phyloP scores from a whole-genome alignment of 768 basidiomycete species.

The Kondoa malvinella region DNA sequence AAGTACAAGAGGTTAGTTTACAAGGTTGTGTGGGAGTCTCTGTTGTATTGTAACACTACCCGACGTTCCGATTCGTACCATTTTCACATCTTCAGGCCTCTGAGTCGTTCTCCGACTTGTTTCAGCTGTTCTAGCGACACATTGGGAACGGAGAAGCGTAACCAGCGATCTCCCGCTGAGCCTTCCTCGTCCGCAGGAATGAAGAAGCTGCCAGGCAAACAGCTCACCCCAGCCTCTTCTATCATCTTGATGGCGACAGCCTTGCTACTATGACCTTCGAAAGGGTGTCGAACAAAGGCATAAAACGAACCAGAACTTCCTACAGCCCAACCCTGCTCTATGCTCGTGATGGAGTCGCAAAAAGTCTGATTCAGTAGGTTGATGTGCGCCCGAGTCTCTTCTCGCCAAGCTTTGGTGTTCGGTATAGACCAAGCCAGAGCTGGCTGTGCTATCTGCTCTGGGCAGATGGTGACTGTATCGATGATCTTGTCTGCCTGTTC shows the following conservation, averaged over 20 bases:
- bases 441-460: constrained; percentile 54
- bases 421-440: constrained; percentile 45
- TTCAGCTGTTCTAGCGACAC: constrained; percentile 8
- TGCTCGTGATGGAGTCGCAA: constrained; percentile 35
- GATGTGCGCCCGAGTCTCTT: constrained; percentile 39
- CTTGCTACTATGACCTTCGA: not conserved
- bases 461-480: constrained; percentile 59
- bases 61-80: not conserved
- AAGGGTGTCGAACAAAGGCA: constrained; percentile 46
- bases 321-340: constrained; percentile 42
- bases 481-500: constrained; percentile 43
- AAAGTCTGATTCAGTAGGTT: constrained; percentile 45
- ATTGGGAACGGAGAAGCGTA: constrained; percentile 15
- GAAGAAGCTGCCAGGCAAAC: constrained; percentile 14
- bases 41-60: not conserved
- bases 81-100: constrained; percentile 2
- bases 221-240: constrained; percentile 1
- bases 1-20: no score
- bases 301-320: constrained; percentile 57
- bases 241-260: constrained; percentile 3
- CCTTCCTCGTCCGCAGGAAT: not conserved
- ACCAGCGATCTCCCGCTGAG: not conserved
- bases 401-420: constrained; percentile 41
- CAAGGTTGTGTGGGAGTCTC: no score
- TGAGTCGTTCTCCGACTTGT: constrained; percentile 4